phyloP scores from a whole-genome alignment of 2,329 filamentous ascomycete species.

The Penicillium sp. region DNA sequence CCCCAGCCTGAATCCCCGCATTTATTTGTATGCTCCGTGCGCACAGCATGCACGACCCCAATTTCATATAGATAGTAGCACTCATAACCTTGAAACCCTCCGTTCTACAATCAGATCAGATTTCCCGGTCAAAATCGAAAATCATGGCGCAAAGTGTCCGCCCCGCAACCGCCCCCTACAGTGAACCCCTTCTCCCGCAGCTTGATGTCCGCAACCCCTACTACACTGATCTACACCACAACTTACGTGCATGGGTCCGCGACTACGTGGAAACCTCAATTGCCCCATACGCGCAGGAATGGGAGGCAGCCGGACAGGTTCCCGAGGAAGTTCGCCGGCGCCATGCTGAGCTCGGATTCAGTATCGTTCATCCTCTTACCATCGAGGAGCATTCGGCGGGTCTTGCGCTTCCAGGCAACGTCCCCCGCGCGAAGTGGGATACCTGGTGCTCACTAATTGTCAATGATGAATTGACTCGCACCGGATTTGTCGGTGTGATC shows the following conservation, averaged over 20 bases:
- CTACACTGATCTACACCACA: slow-evolving; percentile 57
- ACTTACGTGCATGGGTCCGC: slow-evolving; percentile 53
- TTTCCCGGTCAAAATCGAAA: too few relatives aligned
- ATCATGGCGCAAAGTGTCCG: slow-evolving; percentile 14
- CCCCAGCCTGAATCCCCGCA: slow-evolving; percentile 9
- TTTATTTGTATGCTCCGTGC: slow-evolving; percentile 2
- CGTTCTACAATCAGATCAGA: neutral
- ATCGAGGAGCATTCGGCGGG: slow-evolving; percentile 36
- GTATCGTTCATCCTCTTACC: slow-evolving; percentile 32
- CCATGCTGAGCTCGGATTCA: slow-evolving; percentile 38
- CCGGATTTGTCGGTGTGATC: slow-evolving; percentile 53
- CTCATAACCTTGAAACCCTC: neutral
- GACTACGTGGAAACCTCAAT: slow-evolving; percentile 55
- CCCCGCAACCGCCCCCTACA: slow-evolving; percentile 33
- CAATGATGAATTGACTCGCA: slow-evolving; percentile 51
- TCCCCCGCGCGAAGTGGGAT: slow-evolving; percentile 48
- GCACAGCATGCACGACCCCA: neutral
- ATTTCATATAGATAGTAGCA: neutral
- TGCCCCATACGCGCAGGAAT: slow-evolving; percentile 54
- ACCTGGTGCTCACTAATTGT: slow-evolving; percentile 53
- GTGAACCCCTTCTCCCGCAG: slow-evolving; percentile 43
- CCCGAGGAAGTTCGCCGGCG: slow-evolving; percentile 38
- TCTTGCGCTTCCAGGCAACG: slow-evolving; percentile 41
- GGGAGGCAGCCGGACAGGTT: slow-evolving; percentile 55
- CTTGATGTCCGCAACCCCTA: slow-evolving; percentile 45